Percentiles rank a stretch among this genome's conserved stretches.
These are phyloP conservation scores for Vitis vinifera DNA, from an alignment of 164 flowering plant species.

Conservation along the genomic window DNA sequence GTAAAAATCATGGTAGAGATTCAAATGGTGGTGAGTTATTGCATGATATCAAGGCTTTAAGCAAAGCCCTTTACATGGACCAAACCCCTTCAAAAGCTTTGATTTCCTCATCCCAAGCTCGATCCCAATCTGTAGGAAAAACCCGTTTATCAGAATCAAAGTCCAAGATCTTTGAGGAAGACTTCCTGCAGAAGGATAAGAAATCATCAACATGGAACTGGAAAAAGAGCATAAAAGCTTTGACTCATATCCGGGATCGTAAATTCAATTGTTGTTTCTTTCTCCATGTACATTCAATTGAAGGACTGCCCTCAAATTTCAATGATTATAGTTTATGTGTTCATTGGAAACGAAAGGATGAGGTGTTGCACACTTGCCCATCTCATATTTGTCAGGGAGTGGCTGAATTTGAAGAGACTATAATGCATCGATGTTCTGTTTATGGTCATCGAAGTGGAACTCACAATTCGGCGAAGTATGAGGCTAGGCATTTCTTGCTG, in stretches of 20 bases:
- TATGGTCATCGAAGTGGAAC: constrained; percentile 34
- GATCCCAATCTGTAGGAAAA: constrained; percentile 27
- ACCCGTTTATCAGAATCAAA: constrained; percentile 18
- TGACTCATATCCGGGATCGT: constrained; percentile 55
- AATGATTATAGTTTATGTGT: constrained; percentile 32
- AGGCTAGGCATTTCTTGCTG: constrained; percentile 32
- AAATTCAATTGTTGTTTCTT: constrained; percentile 67
- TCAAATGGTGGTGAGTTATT: constrained; percentile 34
- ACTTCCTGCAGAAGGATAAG: constrained; percentile 37
- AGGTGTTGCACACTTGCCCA: constrained; percentile 23
- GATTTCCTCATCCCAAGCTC: constrained; percentile 14
- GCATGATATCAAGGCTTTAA: constrained; percentile 55
- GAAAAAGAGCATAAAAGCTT: constrained; percentile 78
- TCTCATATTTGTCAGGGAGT: constrained; percentile 26
- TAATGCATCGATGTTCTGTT: constrained; percentile 35
- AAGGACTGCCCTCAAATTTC: constrained; percentile 56
- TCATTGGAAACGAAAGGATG: constrained; percentile 44
- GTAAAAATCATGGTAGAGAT: constrained; percentile 18
- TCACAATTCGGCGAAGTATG: constrained; percentile 31
- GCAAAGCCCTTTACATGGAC: constrained; percentile 51
- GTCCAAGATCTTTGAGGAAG: constrained; percentile 21
- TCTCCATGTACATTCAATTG: constrained; percentile 72
- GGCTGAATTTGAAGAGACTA: constrained; percentile 41
- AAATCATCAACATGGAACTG: constrained; percentile 74
- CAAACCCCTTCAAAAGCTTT: constrained; percentile 28